These are phyloP conservation scores for Nemania bipapillata DNA, from an alignment of 2,329 filamentous ascomycete species.

Conservation along the genomic window DNA sequence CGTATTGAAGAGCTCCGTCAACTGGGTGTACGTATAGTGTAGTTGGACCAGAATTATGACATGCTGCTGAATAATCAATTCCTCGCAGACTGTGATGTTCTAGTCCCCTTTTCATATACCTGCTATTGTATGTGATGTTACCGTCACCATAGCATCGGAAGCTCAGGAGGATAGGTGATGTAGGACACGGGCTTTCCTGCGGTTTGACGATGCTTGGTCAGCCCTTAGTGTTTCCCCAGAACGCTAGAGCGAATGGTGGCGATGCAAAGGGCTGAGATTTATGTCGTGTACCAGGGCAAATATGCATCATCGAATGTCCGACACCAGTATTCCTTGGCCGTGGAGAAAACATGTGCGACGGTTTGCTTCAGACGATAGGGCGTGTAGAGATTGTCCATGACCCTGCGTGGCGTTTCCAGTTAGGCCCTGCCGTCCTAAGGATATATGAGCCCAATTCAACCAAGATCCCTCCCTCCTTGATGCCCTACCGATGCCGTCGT, in stretches of 20 bases:
- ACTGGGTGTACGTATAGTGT: conserved; percentile 12
- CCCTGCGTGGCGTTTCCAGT: conserved; percentile 16
- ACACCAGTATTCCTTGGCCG: conserved; percentile 11
- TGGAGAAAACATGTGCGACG: conserved; percentile 18
- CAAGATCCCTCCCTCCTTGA: conserved; percentile 2
- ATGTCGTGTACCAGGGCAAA: conserved; percentile 29
- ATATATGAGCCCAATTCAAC: background rate
- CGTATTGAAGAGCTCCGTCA: conserved; percentile 6
- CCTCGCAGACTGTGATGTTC: background rate
- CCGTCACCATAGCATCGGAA: conserved; percentile 11
- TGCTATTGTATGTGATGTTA: conserved; percentile 1
- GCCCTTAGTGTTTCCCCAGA: conserved; percentile 21
- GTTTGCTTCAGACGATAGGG: conserved; percentile 2
- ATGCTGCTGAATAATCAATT: conserved; percentile 1
- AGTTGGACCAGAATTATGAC: background rate
- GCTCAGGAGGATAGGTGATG: background rate
- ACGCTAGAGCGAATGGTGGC: conserved; percentile 19
- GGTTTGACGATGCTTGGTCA: conserved; percentile 10
- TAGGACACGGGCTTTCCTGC: conserved; percentile 17
- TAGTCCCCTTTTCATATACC: background rate
- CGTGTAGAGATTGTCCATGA: conserved; percentile 6
- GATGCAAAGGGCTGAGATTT: conserved; percentile 6
- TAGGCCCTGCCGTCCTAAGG: conserved; percentile 12
- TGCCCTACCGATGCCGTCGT: conserved; percentile 4
- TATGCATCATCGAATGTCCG: conserved; percentile 6